phyloP scores from a whole-genome alignment of 305 asterid species.

The Euphrasia arctica region DNA sequence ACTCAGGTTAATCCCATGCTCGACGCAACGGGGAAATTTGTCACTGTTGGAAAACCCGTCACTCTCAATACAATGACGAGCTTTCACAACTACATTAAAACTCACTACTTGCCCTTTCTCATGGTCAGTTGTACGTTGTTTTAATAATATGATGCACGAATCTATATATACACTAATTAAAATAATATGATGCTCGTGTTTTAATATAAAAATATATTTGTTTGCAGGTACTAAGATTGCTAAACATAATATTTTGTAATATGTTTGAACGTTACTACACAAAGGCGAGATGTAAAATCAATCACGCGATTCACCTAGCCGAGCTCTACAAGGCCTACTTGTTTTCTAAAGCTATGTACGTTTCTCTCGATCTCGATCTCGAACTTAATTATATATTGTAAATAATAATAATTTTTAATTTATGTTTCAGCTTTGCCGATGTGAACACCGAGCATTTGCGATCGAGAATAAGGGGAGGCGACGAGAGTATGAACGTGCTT shows the following conservation, averaged over 20 bases:
- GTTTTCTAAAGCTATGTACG: constrained; percentile 46
- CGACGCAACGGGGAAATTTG: constrained; percentile 31
- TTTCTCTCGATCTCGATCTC: background rate
- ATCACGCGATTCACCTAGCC: constrained; percentile 31
- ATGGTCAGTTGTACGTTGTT: constrained; percentile 21
- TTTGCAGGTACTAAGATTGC: constrained; percentile 30
- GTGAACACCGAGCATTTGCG: constrained; percentile 38
- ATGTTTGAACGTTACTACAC: constrained; percentile 27
- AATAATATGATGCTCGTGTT: too few relatives aligned
- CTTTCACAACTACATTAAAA: constrained; percentile 40
- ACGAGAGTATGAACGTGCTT: constrained; percentile 10
- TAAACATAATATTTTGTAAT: constrained; percentile 35
- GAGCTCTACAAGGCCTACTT: constrained; percentile 50
- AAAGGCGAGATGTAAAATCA: constrained; percentile 32
- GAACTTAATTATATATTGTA: too few relatives aligned
- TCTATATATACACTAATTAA: too few relatives aligned
- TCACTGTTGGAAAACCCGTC: constrained; percentile 24
- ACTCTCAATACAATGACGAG: constrained; percentile 36
- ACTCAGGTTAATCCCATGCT: constrained; percentile 31
- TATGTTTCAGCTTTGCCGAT: constrained; percentile 44
- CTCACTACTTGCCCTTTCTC: constrained; percentile 39
- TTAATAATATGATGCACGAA: too few relatives aligned
- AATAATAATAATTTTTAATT: background rate
- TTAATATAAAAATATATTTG: too few relatives aligned
- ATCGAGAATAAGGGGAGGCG: background rate